Evolutionary conservation across 2,329 filamentous ascomycete genomes (phyloP), one percentile per base, ranked within the genome.

Genomic region (Hymenoscyphus fraxineus): DNA sequence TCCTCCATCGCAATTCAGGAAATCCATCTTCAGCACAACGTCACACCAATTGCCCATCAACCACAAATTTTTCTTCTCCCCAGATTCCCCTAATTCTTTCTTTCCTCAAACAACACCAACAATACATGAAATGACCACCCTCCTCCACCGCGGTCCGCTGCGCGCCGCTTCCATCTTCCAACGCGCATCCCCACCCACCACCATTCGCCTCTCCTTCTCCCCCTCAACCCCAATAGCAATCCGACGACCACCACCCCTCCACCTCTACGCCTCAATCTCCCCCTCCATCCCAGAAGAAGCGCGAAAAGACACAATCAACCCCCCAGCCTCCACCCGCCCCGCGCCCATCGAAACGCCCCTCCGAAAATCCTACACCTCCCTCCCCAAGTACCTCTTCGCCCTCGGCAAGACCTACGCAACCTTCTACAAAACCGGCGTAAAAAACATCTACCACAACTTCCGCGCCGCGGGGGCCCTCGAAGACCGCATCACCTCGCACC

Each of bases 361-460:
- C 78, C 40, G 58, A 47, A 60, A 12, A 47, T 31, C 19, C 47
- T 40, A 16, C 55, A 16, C 97, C 67, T 76, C 81, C 55, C 79
- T 91, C 2, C 91, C 91, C 6, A 64, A 62, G 22, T 70, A 75
- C 65, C 63, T 66, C 62, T 59, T 75, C 58, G 32, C 64, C 2
- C 66, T 73, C 9, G 94, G 92, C 67, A 89, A 90, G 75, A 86
- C 90, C 60, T 97, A 96, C 77, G 76, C 90, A 10, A 77, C 78
- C 41, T 98, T 98, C 83, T 98, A 97, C 86, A 96, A 95, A 78
- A 83, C 86, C 0, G 94, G 93, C 19, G 78, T 97, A 39, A 87
- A 88, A 73, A 87, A 89, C 71, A 87, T 96, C 60, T 87, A 86
- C 75, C 78, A 80, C 65, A 97, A 96, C 69, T 80, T 82, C 69